These are phyloP conservation scores for Adansonia gregorii DNA, from an alignment of 441 rosid genomes.

Conservation along the genomic window DNA sequence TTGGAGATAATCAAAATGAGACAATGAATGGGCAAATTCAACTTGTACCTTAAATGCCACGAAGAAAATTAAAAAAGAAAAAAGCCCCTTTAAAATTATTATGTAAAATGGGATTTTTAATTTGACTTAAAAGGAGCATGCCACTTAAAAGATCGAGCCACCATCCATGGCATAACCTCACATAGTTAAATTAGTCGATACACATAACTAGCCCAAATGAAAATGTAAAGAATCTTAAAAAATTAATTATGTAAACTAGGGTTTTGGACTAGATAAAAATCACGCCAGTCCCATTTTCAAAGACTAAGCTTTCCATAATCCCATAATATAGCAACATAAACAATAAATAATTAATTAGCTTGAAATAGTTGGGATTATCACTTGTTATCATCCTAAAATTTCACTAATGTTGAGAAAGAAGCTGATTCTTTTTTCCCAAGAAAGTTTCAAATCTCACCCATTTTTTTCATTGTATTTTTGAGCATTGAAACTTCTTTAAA, in stretches of 20 bases:
- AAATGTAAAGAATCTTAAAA: neutral
- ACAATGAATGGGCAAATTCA: slow-evolving; percentile 33
- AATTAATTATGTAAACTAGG: neutral
- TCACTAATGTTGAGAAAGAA: neutral
- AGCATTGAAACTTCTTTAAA: neutral
- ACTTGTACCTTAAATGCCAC: slow-evolving; percentile 19
- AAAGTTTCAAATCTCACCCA: neutral
- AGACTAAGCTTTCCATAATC: neutral
- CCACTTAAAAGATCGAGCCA: no score
- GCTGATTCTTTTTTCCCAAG: neutral
- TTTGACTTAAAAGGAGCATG: neutral
- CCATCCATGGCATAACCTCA: no score
- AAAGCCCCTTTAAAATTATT: no score
- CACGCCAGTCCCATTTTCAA: neutral
- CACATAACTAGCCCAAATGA: neutral
- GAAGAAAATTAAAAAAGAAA: neutral
- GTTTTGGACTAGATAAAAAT: neutral
- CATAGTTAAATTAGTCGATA: neutral
- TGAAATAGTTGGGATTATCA: no score
- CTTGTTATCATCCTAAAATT: neutral
- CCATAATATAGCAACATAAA: neutral
- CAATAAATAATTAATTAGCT: neutral
- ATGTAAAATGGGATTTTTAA: neutral
- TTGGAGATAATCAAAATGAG: neutral
- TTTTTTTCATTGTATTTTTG: no score